A percentile compares a stretch with the other conserved stretches of the same genome.
Evolutionary conservation across 345 rosid species (phyloP).

Genomic region (Populus alba): DNA sequence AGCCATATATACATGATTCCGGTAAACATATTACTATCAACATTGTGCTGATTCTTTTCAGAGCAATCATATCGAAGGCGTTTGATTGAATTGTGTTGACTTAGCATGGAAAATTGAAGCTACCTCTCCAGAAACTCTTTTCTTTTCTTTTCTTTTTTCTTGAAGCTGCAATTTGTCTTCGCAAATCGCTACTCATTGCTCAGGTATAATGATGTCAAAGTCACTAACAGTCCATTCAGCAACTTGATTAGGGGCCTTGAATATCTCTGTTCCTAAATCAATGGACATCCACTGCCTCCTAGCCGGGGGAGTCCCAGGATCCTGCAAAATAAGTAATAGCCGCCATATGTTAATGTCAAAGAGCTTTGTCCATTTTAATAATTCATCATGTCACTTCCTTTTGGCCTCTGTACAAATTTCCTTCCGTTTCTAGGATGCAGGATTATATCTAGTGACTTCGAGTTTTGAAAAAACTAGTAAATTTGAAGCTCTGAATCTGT

Average conservation of each 20-base stretch:
- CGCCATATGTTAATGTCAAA: not conserved
- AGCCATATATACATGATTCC: too few relatives aligned
- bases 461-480: too few relatives aligned
- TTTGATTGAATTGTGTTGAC: not conserved
- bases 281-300: constrained; percentile 27
- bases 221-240: constrained; percentile 29
- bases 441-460: too few relatives aligned
- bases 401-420: too few relatives aligned
- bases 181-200: not conserved
- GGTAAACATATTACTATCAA: too few relatives aligned
- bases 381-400: not conserved
- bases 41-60: not conserved
- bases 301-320: constrained; percentile 18
- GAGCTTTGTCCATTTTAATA: not conserved
- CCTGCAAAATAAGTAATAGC: not conserved
- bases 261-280: constrained; percentile 28
- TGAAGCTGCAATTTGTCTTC: not conserved
- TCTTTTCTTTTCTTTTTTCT: too few relatives aligned
- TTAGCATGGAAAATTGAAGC: not conserved
- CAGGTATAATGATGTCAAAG: constrained; percentile 19
- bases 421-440: too few relatives aligned
- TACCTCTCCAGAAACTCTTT: not conserved
- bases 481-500: too few relatives aligned
- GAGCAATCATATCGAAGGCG: not conserved
- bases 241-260: constrained; percentile 14